Evolutionary conservation across 2,329 filamentous ascomycete species (phyloP).

Genomic region (Torrubiellomyces zombiae): DNA sequence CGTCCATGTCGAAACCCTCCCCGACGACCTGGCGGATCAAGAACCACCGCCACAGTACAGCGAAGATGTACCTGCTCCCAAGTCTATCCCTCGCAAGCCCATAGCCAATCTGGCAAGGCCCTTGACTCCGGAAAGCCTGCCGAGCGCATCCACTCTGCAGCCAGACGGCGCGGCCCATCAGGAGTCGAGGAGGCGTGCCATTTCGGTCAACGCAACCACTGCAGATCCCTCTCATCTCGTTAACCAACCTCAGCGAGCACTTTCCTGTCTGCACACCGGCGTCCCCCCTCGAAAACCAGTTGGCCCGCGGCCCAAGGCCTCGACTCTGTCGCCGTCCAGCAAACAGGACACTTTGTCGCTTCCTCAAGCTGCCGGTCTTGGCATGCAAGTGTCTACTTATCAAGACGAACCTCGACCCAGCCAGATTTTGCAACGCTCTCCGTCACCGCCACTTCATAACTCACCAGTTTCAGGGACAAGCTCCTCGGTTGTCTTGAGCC

Average conservation of each 20-base stretch:
- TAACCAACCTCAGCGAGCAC: slow-evolving; percentile 5
- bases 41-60: slow-evolving; percentile 23
- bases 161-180: too few species aligned
- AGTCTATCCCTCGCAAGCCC: slow-evolving; percentile 36
- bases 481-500: slow-evolving; percentile 39
- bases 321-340: background rate
- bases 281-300: slow-evolving; percentile 13
- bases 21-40: slow-evolving; percentile 29
- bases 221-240: slow-evolving; percentile 8
- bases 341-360: background rate
- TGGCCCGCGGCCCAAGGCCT: slow-evolving; percentile 9
- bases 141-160: slow-evolving; percentile 3
- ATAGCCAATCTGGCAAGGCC: slow-evolving; percentile 20
- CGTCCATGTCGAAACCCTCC: slow-evolving; percentile 49
- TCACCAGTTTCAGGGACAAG: too few species aligned
- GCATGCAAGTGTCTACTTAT: background rate
- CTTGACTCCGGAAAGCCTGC: slow-evolving; percentile 10
- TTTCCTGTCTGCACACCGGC: slow-evolving; percentile 5
- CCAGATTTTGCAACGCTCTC: slow-evolving; percentile 13
- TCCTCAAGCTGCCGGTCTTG: background rate
- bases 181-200: too few species aligned
- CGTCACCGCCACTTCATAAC: too few species aligned
- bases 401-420: slow-evolving; percentile 1
- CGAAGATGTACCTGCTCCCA: slow-evolving; percentile 22
- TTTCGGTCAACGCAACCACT: too few species aligned